Evolutionary conservation across 2,329 filamentous ascomycete species (phyloP).

Genomic region (Verticillium isaacii): DNA sequence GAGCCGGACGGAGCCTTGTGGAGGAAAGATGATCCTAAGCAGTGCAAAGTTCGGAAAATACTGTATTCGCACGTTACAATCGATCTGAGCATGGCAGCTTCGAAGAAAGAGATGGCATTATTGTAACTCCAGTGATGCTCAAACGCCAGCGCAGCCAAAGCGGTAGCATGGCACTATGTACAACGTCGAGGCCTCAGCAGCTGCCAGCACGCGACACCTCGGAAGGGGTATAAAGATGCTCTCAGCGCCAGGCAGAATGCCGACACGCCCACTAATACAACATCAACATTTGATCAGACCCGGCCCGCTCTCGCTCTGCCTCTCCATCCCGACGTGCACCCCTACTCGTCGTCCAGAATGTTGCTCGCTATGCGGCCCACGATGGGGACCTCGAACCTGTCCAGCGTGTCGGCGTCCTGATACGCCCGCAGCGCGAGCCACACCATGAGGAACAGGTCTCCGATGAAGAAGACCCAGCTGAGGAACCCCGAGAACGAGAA

Average conservation of each 20-base stretch:
- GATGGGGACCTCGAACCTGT: conserved; percentile 78
- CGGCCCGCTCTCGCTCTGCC: neutral
- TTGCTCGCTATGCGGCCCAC: conserved; percentile 82
- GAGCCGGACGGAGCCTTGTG: neutral
- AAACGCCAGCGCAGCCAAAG: no score
- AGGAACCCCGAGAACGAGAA: conserved; percentile 81
- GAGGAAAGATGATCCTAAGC: neutral
- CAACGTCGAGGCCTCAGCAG: neutral
- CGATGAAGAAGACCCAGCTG: conserved; percentile 76
- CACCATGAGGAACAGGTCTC: conserved; percentile 70
- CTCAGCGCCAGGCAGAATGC: neutral
- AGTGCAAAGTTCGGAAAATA: neutral
- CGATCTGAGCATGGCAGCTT: no score
- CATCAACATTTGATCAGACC: neutral
- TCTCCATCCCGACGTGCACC: neutral
- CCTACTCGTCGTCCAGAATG: conserved; percentile 78
- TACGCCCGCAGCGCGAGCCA: conserved; percentile 78
- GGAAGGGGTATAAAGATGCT: neutral
- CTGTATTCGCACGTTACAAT: neutral
- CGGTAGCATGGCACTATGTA: neutral
- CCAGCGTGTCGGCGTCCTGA: conserved; percentile 67
- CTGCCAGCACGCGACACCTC: neutral
- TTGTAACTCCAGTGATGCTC: no score
- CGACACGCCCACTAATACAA: neutral
- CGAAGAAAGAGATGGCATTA: no score